Conservation (phyloP, 169 alveolate species). For the Plasmodium vinckei region DNA sequence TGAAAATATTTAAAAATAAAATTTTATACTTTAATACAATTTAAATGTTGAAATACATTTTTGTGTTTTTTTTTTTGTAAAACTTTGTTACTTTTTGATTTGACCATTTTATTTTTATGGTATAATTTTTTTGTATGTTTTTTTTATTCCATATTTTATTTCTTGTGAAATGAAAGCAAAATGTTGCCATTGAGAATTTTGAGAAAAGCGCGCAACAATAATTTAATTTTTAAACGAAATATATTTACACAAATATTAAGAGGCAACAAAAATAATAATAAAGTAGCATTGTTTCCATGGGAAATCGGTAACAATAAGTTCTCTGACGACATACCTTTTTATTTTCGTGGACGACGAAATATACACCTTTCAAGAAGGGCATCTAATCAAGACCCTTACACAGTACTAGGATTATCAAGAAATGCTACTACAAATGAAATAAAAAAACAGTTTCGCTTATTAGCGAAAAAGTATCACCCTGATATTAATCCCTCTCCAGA, state of each 20-base stretch:
- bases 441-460: conserved; percentile 91
- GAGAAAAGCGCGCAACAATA: conserved; percentile 9
- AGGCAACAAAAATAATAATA: background rate
- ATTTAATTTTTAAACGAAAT: conserved; percentile 18
- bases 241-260: conserved; percentile 21
- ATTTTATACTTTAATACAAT: too few relatives aligned
- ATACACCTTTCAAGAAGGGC: conserved; percentile 51
- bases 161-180: conserved; percentile 4
- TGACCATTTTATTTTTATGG: too few relatives aligned
- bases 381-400: conserved; percentile 84
- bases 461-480: conserved; percentile 95
- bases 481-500: conserved; percentile 94
- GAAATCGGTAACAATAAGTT: background rate
- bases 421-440: conserved; percentile 92
- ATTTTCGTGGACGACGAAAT: conserved; percentile 16
- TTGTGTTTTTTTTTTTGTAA: too few relatives aligned
- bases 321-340: background rate
- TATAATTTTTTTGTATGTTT: too few relatives aligned
- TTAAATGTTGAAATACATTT: too few relatives aligned
- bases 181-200: conserved; percentile 31
- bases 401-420: conserved; percentile 91
- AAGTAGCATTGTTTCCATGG: conserved; percentile 6
- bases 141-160: background rate
- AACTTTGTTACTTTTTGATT: too few relatives aligned
- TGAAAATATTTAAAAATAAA: too few relatives aligned